Evolutionary conservation across 179 eudicot species (phyloP), one percentile per base, ranked within the genome.

Genomic region (Silene vulgaris): DNA sequence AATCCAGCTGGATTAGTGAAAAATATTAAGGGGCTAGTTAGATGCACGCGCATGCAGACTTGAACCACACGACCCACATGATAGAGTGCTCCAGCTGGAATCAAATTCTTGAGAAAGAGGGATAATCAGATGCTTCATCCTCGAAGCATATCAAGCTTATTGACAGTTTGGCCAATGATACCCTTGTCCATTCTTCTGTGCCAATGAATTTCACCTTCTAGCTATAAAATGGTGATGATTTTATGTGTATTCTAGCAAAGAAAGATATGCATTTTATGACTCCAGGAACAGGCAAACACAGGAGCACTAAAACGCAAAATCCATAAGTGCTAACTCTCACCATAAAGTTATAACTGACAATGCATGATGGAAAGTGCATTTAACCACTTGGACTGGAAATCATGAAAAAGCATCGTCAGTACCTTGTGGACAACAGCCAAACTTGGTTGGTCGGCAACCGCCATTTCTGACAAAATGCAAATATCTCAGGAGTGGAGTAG

Each of bases 351-450:
- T 11, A 67, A 35, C 28, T 26, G 52, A 28, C 17, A 20, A 48
- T 50, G 60, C 13, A 37, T 14, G n/a, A 64, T 8, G 17, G 6
- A 17, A 40, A 21, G 40, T 17, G 66, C 66, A 75, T 50, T 17
- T 23, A 45, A 50, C 52, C 52, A 45, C 12, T 62, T 40, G 6
- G 12, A 56, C 60, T 28, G 19, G 19, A 7, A 19, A 80, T 11
- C 8, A 75, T 5, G 9, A 29, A 30, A 29, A 43, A 29, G 23
- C 13, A 8, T 8, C 45, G 23, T 17, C 72, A 70, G 75, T 83
- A 95, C 99, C 97, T 90, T 73, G 97, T 90, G 70, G 97, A 92
- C 77, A 95, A 93, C 82, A 95, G 77, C 99, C 99, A 95, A 72
- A 95, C 86, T 77, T 95, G 93, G 81, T 95, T 95, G 74, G 97